Conservation (phyloP, 1,284 basidiomycete species). For the Sphagnurus paluster region DNA sequence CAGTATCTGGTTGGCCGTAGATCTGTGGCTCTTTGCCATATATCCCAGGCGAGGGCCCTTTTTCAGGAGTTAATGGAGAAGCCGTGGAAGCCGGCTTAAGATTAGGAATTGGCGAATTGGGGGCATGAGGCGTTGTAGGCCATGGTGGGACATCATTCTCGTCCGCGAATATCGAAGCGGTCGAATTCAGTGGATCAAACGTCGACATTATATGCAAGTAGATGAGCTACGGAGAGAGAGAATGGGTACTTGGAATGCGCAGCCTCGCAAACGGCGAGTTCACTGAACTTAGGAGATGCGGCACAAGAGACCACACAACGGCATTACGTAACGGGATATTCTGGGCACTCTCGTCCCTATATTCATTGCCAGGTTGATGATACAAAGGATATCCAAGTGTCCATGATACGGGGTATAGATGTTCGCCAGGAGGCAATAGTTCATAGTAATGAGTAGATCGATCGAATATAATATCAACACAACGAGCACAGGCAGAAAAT, state of each 20-base stretch:
- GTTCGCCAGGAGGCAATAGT: not conserved
- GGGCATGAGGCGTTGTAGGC: conserved; percentile 60
- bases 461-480: not conserved
- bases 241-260: not conserved
- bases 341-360: not conserved
- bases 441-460: not conserved
- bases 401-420: not conserved
- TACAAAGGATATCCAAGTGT: conserved; percentile 1
- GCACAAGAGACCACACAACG: not conserved
- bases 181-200: conserved; percentile 52
- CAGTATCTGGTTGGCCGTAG: conserved; percentile 79
- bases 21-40: conserved; percentile 81
- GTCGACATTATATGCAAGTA: conserved; percentile 8
- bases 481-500: not conserved
- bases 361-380: not conserved
- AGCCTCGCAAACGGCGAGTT: not conserved
- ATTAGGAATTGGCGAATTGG: conserved; percentile 51
- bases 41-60: conserved; percentile 49
- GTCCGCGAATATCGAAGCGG: conserved; percentile 45
- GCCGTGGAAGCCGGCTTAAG: conserved; percentile 48
- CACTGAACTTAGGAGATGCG: not conserved
- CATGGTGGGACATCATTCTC: conserved; percentile 49
- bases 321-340: conserved; percentile 7
- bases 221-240: not conserved
- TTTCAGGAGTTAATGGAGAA: conserved; percentile 46